These are phyloP conservation scores for Clitopilus hobsonii DNA, from an alignment of 768 basidiomycete species.

Conservation along the genomic window DNA sequence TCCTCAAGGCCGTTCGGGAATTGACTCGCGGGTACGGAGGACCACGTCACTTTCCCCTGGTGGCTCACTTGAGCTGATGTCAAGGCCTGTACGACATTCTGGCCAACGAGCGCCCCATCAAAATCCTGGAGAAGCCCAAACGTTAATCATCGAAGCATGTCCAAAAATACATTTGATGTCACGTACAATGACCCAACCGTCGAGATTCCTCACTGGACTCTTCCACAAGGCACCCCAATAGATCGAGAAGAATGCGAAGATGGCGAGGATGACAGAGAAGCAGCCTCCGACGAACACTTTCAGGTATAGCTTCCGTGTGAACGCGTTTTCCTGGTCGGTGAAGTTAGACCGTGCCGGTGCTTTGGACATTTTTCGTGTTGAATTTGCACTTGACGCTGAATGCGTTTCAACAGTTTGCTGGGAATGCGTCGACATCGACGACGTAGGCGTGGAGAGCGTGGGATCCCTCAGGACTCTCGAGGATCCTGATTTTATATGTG, in stretches of 20 bases:
- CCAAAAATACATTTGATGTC: not conserved
- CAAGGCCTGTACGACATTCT: slow-evolving; percentile 31
- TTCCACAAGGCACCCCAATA: slow-evolving; percentile 20
- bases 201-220: slow-evolving; percentile 12
- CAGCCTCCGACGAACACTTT: slow-evolving; percentile 9
- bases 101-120: slow-evolving; percentile 46
- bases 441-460: not conserved
- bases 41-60: slow-evolving; percentile 36
- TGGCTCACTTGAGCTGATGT: slow-evolving; percentile 17
- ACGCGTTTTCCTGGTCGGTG: slow-evolving; percentile 5
- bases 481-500: not conserved
- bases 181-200: slow-evolving; percentile 19
- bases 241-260: slow-evolving; percentile 17
- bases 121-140: slow-evolving; percentile 38
- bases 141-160: not conserved
- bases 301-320: slow-evolving; percentile 12
- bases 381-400: not conserved
- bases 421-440: not conserved
- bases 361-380: not conserved
- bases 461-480: not conserved
- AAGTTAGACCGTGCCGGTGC: slow-evolving; percentile 1
- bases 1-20: slow-evolving; percentile 39
- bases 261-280: slow-evolving; percentile 9
- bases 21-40: slow-evolving; percentile 25
- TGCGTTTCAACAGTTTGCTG: not conserved